These are phyloP conservation scores for Aspergillus texensis DNA, from an alignment of 2,329 filamentous ascomycete genomes.

Conservation along the genomic window DNA sequence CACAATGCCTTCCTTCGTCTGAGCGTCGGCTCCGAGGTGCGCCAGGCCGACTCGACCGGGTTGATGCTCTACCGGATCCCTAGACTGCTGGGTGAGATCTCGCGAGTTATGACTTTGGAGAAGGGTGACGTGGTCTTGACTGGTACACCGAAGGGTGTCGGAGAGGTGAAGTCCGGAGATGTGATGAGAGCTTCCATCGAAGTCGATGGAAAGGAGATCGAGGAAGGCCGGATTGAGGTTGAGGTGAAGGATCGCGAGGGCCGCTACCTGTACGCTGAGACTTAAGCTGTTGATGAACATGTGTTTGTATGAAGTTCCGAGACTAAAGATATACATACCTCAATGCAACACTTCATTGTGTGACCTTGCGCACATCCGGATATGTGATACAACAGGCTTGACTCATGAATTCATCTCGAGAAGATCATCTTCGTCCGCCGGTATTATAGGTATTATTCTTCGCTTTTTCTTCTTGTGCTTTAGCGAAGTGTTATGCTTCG, in stretches of 20 bases:
- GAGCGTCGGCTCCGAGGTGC: constrained; percentile 75
- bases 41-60: constrained; percentile 85
- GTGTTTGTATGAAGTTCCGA: not conserved
- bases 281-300: constrained; percentile 43
- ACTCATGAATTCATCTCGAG: constrained; percentile 8
- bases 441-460: constrained; percentile 33
- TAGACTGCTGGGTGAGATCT: constrained; percentile 85
- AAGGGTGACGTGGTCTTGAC: constrained; percentile 91
- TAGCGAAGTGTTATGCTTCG: not conserved
- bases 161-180: constrained; percentile 81
- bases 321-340: constrained; percentile 10
- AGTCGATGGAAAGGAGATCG: constrained; percentile 77
- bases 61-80: constrained; percentile 94
- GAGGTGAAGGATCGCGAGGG: constrained; percentile 76
- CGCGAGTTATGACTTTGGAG: constrained; percentile 90
- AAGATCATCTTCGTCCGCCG: constrained; percentile 31
- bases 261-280: constrained; percentile 76
- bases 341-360: not conserved
- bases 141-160: constrained; percentile 96
- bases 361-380: not conserved
- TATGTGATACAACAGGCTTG: not conserved
- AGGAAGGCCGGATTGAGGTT: constrained; percentile 83
- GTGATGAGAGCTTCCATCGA: constrained; percentile 81
- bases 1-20: constrained; percentile 87
- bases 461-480: constrained; percentile 21